These are phyloP conservation scores for Fusarium phyllophilum DNA, from an alignment of 2,329 filamentous ascomycete genomes.

Conservation along the genomic window DNA sequence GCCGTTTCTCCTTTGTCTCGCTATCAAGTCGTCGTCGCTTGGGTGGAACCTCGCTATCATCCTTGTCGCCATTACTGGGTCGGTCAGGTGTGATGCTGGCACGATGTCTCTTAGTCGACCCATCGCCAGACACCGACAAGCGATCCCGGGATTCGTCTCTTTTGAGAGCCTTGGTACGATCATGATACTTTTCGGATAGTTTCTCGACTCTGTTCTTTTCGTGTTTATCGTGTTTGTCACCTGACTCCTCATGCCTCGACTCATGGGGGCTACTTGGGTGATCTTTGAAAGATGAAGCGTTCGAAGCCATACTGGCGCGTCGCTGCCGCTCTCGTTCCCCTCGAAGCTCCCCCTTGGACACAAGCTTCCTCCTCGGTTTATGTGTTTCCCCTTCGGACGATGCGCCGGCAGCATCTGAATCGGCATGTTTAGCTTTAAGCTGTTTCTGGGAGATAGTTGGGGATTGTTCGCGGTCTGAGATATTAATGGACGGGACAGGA, in stretches of 20 bases:
- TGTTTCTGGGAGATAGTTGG: constrained; percentile 60
- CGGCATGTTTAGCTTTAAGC: constrained; percentile 62
- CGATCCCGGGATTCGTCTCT: constrained; percentile 69
- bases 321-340: constrained; percentile 68
- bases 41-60: constrained; percentile 59
- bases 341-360: constrained; percentile 71
- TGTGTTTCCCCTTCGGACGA: constrained; percentile 67
- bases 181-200: constrained; percentile 65
- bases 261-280: constrained; percentile 63
- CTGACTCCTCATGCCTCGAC: constrained; percentile 57
- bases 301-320: constrained; percentile 67
- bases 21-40: constrained; percentile 69
- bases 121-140: constrained; percentile 61
- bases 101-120: constrained; percentile 66
- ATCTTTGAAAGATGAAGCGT: constrained; percentile 63
- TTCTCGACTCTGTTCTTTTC: constrained; percentile 57
- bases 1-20: constrained; percentile 62
- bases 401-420: constrained; percentile 62
- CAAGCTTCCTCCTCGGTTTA: constrained; percentile 70
- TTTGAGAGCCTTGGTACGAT: constrained; percentile 69
- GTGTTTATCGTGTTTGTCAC: constrained; percentile 55
- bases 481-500: constrained; percentile 56
- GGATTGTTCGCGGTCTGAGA: constrained; percentile 64
- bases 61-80: constrained; percentile 63
- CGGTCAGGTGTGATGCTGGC: constrained; percentile 68